These are phyloP conservation scores for Plectosphaerella sp. DNA, from an alignment of 2,329 filamentous ascomycete species.

Conservation along the genomic window DNA sequence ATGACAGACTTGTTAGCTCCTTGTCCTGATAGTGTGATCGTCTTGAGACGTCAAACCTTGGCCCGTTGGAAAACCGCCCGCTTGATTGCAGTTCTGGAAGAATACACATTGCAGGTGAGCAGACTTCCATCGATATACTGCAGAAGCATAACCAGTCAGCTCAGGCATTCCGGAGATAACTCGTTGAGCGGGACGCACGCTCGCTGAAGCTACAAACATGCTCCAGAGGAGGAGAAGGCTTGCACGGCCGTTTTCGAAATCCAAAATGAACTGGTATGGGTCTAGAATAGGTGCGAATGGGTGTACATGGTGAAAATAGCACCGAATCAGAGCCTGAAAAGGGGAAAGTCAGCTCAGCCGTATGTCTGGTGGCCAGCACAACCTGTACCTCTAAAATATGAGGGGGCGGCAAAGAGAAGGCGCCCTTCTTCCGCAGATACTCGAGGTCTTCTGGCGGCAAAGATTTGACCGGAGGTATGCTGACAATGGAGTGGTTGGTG, in stretches of 20 bases:
- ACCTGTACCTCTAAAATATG: slow-evolving; percentile 4
- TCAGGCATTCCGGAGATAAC: too few species aligned
- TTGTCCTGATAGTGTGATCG: slow-evolving; percentile 17
- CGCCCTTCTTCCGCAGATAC: slow-evolving; percentile 4
- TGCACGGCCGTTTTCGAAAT: slow-evolving; percentile 6
- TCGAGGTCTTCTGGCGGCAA: not conserved
- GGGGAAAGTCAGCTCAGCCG: too few species aligned
- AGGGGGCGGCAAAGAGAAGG: slow-evolving; percentile 8
- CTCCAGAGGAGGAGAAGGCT: slow-evolving; percentile 20
- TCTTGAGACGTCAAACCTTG: slow-evolving; percentile 22
- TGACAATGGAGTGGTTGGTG: not conserved
- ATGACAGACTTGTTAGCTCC: too few species aligned
- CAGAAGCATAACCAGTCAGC: too few species aligned
- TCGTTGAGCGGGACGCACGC: slow-evolving; percentile 16
- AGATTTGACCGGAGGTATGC: not conserved
- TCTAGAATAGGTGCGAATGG: slow-evolving; percentile 16
- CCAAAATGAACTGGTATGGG: slow-evolving; percentile 7
- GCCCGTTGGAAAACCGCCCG: slow-evolving; percentile 28
- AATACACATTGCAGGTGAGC: slow-evolving; percentile 3
- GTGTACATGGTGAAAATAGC: slow-evolving; percentile 18
- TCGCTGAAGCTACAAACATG: slow-evolving; percentile 23
- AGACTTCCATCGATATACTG: too few species aligned
- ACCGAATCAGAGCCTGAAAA: slow-evolving; percentile 3
- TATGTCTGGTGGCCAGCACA: too few species aligned
- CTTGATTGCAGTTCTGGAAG: slow-evolving; percentile 28